Base-by-base conservation (phyloP, 768 basidiomycete genomes). In the Chalciporus piperatus region DNA sequence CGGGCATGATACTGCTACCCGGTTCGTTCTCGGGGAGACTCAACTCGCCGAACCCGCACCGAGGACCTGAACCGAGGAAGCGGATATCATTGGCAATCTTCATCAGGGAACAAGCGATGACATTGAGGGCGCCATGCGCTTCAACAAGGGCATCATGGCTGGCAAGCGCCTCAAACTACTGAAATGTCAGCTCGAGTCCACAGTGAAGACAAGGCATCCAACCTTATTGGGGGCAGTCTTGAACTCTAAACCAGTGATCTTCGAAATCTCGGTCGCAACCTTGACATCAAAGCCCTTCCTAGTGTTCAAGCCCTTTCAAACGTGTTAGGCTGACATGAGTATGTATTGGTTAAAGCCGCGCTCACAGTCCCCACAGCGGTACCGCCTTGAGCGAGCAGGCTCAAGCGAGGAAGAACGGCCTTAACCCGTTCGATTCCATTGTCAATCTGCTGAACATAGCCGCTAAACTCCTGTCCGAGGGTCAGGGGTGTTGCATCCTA, bases 51-150 rank as follows among this genome's bases (percentile, higher is more conserved):
- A 99, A 80, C 50, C 97, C 97, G 64, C 97, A 99, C 40, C 97
- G 89, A 52, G 97, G 97, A 50, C 97, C 97, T 44, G 96, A 98
- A 22, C 86, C 96, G 59, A 99, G 87, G 80, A 89, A 98, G 47
- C 97, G 87, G 67, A 99, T 96, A 65, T 99, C 97, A 68, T 99
- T 98, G 44, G 96, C 96, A 63, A 99, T 98, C 80, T 99, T 99
- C 93, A 98, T 97, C 59, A 98, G 74, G 9, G 93, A 97, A 67
- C 89, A 91, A n/a, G 97, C 97, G 49, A 99, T 71, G 40, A 91
- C 89, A 72, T 98, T 98, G 58, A 99, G 81, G 14, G 95, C 96
- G 49, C 97, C 97, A 52, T 98, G 96, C 10, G 94, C 84, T 73
- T 99, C 97, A 19, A 98, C 92, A 50, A 99, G 83, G 6, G 97